phyloP scores from a whole-genome alignment of 495 filamentous ascomycete species.

The Daldinia grandis region DNA sequence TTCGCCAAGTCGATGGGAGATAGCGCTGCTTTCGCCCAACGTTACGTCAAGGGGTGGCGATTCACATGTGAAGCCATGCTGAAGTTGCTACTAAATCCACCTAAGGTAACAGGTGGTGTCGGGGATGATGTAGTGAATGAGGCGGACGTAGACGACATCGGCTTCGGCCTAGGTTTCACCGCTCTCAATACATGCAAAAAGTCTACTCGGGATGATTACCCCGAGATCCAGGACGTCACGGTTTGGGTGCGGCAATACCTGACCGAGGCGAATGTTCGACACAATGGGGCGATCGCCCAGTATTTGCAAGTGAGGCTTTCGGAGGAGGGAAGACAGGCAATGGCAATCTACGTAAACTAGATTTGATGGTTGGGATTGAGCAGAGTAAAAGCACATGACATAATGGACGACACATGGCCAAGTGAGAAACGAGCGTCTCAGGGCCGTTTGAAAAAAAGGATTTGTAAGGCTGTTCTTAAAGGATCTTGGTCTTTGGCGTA shows the following conservation, averaged over 20 bases:
- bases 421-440: conserved; percentile 29
- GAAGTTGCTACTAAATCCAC: conserved; percentile 86
- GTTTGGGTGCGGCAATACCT: conserved; percentile 79
- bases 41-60: conserved; percentile 85
- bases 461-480: not conserved
- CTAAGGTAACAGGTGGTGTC: conserved; percentile 66
- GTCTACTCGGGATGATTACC: conserved; percentile 73
- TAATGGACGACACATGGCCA: conserved; percentile 23
- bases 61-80: conserved; percentile 86
- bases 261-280: conserved; percentile 58
- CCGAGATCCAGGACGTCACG: conserved; percentile 81
- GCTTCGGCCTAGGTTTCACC: conserved; percentile 94
- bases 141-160: conserved; percentile 90
- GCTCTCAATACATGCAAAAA: conserved; percentile 86
- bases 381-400: conserved; percentile 29
- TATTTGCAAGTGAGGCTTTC: conserved; percentile 51
- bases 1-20: conserved; percentile 89
- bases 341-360: conserved; percentile 54
- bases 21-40: conserved; percentile 77
- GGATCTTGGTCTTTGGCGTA: not conserved
- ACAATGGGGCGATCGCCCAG: conserved; percentile 49
- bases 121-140: conserved; percentile 81
- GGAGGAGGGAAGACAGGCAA: conserved; percentile 51
- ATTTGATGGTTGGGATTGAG: conserved; percentile 6
- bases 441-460: conserved; percentile 1